Evolutionary conservation across 371 early-diverging fungal genomes (phyloP).

Genomic region (Apophysomyces sp.): DNA sequence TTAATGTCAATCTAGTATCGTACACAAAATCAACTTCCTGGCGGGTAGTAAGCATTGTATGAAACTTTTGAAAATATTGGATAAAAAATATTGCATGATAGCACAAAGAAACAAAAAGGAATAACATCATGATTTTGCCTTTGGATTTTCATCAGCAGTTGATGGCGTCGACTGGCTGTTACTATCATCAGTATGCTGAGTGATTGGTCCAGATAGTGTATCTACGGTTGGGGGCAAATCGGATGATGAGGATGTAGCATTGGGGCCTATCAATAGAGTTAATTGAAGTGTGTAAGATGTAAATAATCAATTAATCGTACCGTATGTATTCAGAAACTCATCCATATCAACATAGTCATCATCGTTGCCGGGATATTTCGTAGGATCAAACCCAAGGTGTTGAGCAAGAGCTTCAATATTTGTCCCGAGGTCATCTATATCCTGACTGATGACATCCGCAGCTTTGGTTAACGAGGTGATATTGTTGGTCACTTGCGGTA

Average conservation of each 20-base stretch:
- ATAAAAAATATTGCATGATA: neutral
- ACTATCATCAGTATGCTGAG: neutral
- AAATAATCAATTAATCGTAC: too few species aligned
- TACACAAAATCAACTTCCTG: too few species aligned
- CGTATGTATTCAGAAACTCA: conserved; percentile 36
- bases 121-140: neutral
- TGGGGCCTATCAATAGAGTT: neutral
- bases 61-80: too few species aligned
- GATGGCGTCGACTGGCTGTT: neutral
- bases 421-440: conserved; percentile 36
- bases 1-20: too few species aligned
- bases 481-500: conserved; percentile 18
- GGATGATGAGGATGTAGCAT: neutral
- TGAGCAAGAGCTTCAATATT: conserved; percentile 39
- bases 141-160: neutral
- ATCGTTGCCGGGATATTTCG: conserved; percentile 7
- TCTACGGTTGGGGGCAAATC: neutral
- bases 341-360: conserved; percentile 31
- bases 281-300: too few species aligned
- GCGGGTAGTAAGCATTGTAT: too few species aligned
- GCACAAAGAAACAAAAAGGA: neutral
- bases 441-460: conserved; percentile 33
- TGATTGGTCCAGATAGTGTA: neutral
- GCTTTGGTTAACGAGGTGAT: conserved; percentile 21
- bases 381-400: conserved; percentile 41